Evolutionary conservation across 352 stramenopile genomes (phyloP).

Genomic region (Phytophthora ohioensis): DNA sequence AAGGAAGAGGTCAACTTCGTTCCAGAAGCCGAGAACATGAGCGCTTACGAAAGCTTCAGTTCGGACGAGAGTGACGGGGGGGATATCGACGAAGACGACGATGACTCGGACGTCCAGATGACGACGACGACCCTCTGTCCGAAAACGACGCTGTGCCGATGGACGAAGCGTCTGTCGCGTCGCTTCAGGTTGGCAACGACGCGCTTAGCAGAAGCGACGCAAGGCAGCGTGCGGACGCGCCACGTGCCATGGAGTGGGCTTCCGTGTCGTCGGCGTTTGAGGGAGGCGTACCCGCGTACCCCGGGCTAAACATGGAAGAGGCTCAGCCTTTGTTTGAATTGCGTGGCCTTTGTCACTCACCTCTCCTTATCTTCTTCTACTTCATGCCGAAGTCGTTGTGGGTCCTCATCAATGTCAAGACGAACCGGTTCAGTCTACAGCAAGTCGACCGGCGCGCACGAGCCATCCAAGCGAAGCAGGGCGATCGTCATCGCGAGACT

Average conservation of each 20-base stretch:
- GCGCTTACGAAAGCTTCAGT: constrained; percentile 9
- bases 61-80: constrained; percentile 10
- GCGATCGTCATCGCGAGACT: not conserved
- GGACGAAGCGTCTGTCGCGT: not conserved
- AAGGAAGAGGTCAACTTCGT: constrained; percentile 15
- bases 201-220: not conserved
- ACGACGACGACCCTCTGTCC: not conserved
- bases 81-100: not conserved
- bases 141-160: not conserved
- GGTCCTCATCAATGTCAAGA: not conserved
- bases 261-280: not conserved
- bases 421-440: not conserved
- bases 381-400: not conserved
- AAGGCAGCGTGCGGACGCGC: too few relatives aligned
- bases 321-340: not conserved
- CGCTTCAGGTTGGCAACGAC: not conserved
- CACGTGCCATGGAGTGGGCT: not conserved
- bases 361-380: not conserved
- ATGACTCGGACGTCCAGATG: not conserved
- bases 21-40: not conserved
- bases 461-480: not conserved
- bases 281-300: not conserved
- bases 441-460: not conserved
- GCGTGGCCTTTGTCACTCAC: not conserved
- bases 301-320: not conserved